Evolutionary conservation across 805 yeast species (phyloP), one percentile per base, ranked within the genome.

Genomic region (Kazachstania taianensis): DNA sequence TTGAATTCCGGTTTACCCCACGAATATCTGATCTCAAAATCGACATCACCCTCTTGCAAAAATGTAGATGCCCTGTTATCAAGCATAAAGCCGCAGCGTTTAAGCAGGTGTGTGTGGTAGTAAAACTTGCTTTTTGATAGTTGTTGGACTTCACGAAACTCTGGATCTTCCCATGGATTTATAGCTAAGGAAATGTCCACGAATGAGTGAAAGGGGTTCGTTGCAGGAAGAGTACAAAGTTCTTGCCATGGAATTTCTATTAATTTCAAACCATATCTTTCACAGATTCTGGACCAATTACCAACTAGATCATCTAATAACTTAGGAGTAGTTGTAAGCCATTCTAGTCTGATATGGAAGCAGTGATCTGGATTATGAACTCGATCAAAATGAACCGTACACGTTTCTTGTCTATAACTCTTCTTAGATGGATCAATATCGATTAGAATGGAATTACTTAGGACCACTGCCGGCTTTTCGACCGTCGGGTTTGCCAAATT

Each of bases 351-450:
- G 22, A 92, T 70, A 51, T 89, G 97, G 62, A 78, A 92, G 52
- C 96, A 87, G 49, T 87, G 94, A 45, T 82, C 89, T 0, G 96
- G 96, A 52, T 87, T 89, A 55, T 86, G 96, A 3, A 87, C 87
- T 30, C 78, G 70, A 53, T 92, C 99, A 50, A 84, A 83, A 58
- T 89, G 96, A 1, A 92, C 85, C 5, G 76, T 75, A 30, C 86
- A 66, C 2, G 77, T 57, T 46, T 92, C 98, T 0, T 81, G 80
- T 38, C 86, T 73, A 55, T 75, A 76, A 0, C 96, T 84, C 41
- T 75, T 69, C 2, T 66, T 63, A 20, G 68, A 61, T 0, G 89
- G 82, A 52, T 92, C 98, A 13, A 85, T 72, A 53, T 89, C 83
- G 46, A 73, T 73, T 30, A 69, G 64, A 20, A 87, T 66, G 1